A percentile compares a stretch with the other conserved stretches of the same genome.
phyloP scores from a whole-genome alignment of 352 stramenopile species.

The Globisporangium orthogonon region DNA sequence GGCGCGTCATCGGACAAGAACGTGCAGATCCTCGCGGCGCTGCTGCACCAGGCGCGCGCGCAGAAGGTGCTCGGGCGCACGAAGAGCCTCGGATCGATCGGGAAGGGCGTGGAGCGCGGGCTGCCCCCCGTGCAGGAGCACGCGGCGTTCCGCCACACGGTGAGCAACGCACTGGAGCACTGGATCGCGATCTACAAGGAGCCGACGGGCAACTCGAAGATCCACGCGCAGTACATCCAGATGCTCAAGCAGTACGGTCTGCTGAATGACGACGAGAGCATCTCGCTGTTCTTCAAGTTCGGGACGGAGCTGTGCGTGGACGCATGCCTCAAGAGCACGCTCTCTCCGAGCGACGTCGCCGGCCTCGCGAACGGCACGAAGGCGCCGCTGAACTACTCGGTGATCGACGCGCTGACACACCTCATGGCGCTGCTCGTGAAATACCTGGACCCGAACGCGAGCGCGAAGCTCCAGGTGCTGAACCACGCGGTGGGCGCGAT shows the following conservation, averaged over 20 bases:
- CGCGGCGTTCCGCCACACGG: conserved; percentile 77
- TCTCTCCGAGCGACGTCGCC: conserved; percentile 23
- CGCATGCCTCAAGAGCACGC: conserved; percentile 89
- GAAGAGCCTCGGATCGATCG: conserved; percentile 60
- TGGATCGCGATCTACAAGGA: conserved; percentile 98
- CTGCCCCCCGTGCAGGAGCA: conserved; percentile 49
- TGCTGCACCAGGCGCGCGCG: conserved; percentile 73
- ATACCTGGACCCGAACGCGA: conserved; percentile 86
- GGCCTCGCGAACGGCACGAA: conserved; percentile 34
- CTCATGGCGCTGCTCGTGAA: conserved; percentile 95
- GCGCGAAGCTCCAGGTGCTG: conserved; percentile 83
- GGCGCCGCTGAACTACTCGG: conserved; percentile 84
- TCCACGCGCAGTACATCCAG: conserved; percentile 95
- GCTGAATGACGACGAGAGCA: conserved; percentile 95
- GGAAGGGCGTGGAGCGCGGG: conserved; percentile 26
- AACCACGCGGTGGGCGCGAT: conserved; percentile 95
- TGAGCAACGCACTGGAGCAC: conserved; percentile 93
- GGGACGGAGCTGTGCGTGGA: conserved; percentile 96
- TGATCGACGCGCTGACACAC: conserved; percentile 95
- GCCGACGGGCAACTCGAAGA: conserved; percentile 89
- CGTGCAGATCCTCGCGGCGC: conserved; percentile 71
- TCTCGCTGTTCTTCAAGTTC: conserved; percentile 97
- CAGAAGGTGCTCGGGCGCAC: conserved; percentile 29
- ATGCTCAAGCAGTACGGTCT: conserved; percentile 96
- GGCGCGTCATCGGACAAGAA: conserved; percentile 78